Conservation (phyloP, 768 basidiomycete species). For the Suillus cothurnatus region DNA sequence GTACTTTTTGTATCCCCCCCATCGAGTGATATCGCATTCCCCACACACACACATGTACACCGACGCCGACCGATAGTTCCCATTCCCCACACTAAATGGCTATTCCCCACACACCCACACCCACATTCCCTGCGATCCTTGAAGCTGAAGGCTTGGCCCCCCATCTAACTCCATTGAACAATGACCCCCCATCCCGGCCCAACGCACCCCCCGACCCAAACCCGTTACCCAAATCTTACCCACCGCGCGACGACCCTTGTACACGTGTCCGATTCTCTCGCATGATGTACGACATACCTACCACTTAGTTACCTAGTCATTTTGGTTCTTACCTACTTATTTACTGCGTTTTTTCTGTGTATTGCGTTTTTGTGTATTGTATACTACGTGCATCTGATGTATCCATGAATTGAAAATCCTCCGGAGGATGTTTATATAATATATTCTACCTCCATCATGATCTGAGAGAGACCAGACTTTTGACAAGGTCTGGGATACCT, state of each 20-base stretch:
- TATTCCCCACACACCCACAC: not conserved
- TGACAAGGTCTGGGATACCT: not conserved
- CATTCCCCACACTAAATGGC: not conserved
- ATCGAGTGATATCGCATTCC: not conserved
- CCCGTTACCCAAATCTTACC: conserved; percentile 5
- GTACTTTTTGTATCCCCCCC: not conserved
- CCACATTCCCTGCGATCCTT: not conserved
- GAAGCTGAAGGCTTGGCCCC: not conserved
- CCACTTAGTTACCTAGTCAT: not conserved
- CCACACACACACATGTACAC: not conserved
- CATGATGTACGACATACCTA: not conserved
- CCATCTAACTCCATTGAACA: not conserved
- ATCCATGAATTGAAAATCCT: not conserved
- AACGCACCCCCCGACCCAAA: not conserved
- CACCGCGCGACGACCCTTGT: not conserved
- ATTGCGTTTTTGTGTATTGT: not conserved
- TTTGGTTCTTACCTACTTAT: not conserved
- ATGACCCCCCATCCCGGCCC: not conserved
- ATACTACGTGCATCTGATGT: not conserved
- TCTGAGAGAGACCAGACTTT: not conserved
- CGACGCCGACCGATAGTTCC: not conserved
- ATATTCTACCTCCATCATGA: not conserved
- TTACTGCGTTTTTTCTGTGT: not conserved
- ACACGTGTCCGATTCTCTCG: not conserved
- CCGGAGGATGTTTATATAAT: not conserved